Conservation (phyloP, 345 rosid species). For the Carallia brachiata region DNA sequence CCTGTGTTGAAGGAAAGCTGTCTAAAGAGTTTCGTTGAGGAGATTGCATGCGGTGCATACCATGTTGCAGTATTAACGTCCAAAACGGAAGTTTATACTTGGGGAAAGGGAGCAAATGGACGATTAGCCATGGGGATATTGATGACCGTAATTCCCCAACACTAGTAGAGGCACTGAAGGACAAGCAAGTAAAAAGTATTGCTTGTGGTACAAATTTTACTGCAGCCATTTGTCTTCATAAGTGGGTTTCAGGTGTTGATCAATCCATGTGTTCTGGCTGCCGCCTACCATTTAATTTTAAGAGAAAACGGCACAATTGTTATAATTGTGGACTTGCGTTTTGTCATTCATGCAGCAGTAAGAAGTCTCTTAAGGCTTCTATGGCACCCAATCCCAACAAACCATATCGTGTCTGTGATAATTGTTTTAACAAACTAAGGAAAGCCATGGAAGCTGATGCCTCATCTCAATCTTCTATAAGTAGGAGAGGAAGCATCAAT, state of each 20-base stretch:
- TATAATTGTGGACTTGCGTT: conserved; percentile 88
- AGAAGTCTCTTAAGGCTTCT: conserved; percentile 88
- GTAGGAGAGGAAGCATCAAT: conserved; percentile 77
- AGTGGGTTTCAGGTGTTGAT: conserved; percentile 93
- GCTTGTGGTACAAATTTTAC: conserved; percentile 94
- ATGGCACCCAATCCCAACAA: conserved; percentile 98
- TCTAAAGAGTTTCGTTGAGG: conserved; percentile 84
- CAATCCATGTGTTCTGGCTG: conserved; percentile 99
- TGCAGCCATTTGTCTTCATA: conserved; percentile 96
- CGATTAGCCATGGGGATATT: conserved; percentile 87
- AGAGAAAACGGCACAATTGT: conserved; percentile 75
- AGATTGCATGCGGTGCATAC: conserved; percentile 94
- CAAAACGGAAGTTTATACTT: conserved; percentile 88
- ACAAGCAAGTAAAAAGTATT: conserved; percentile 94
- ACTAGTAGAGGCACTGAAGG: conserved; percentile 80
- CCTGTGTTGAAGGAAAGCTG: conserved; percentile 84
- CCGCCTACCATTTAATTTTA: conserved; percentile 86
- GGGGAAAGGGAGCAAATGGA: conserved; percentile 99
- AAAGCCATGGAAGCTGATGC: conserved; percentile 67
- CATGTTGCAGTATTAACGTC: conserved; percentile 95
- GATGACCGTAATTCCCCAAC: conserved; percentile 83
- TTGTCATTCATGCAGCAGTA: conserved; percentile 93
- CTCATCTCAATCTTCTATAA: conserved; percentile 61
- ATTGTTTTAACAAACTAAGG: conserved; percentile 75
- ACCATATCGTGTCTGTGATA: conserved; percentile 91